phyloP scores from a whole-genome alignment of 257 asterid genomes.

The Fraxinus pennsylvanica region DNA sequence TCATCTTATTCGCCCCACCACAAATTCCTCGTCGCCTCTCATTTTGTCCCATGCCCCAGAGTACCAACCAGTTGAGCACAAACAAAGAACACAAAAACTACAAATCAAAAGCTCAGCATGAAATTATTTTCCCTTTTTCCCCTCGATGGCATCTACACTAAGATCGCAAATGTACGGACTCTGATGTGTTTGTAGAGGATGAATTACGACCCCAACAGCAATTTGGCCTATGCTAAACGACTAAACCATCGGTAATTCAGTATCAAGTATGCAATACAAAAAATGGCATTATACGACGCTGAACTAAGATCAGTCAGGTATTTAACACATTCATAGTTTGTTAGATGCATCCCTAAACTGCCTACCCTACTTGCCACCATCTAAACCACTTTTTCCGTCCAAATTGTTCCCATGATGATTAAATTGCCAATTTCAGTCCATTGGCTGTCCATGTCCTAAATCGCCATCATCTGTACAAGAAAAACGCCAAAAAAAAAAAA shows the following conservation, averaged over 20 bases:
- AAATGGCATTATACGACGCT: constrained; percentile 38
- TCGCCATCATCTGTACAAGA: constrained; percentile 60
- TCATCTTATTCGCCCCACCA: too few species aligned
- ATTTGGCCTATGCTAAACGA: background rate
- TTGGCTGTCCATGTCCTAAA: constrained; percentile 63
- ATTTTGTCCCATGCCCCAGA: too few species aligned
- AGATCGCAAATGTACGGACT: background rate
- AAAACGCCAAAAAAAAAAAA: constrained; percentile 9
- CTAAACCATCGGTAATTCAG: background rate
- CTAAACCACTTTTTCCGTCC: constrained; percentile 24
- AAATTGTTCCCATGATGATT: constrained; percentile 14
- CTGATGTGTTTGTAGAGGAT: background rate
- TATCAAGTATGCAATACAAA: background rate
- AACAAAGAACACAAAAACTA: background rate
- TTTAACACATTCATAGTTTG: constrained; percentile 32
- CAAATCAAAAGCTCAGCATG: background rate
- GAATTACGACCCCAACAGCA: background rate
- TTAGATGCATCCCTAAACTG: constrained; percentile 27
- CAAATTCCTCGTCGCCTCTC: too few species aligned
- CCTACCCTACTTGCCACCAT: constrained; percentile 25
- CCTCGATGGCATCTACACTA: background rate
- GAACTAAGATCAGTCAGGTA: constrained; percentile 10
- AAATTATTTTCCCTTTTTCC: too few species aligned
- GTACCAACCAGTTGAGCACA: too few species aligned
- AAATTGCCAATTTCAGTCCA: constrained; percentile 55